Conservation (phyloP, 305 asterid species). For the Andrographis paniculata region DNA sequence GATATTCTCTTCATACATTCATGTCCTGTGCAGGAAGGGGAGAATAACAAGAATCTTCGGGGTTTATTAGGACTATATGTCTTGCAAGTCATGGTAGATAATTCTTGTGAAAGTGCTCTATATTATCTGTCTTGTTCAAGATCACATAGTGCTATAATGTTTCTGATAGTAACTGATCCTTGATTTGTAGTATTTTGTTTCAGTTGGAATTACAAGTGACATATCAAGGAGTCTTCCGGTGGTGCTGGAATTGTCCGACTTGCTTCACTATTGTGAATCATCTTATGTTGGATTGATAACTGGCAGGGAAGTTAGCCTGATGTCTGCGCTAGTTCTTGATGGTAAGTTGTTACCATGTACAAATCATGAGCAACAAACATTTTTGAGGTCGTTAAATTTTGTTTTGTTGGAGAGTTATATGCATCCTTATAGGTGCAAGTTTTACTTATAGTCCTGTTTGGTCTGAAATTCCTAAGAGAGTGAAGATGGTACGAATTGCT, state of each 20-base stretch:
- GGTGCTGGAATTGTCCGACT: conserved; percentile 51
- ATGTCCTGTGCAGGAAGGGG: conserved; percentile 43
- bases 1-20: conserved; percentile 15
- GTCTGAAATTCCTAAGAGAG: conserved; percentile 31
- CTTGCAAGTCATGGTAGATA: conserved; percentile 76
- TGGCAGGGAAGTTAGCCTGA: conserved; percentile 47
- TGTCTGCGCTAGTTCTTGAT: conserved; percentile 32
- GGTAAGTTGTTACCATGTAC: conserved; percentile 30
- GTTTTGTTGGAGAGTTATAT: conserved; percentile 9
- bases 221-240: conserved; percentile 33
- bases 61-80: conserved; percentile 73
- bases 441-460: conserved; percentile 10
- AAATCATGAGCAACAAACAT: conserved; percentile 10
- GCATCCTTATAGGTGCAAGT: conserved; percentile 10
- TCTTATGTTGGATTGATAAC: conserved; percentile 63
- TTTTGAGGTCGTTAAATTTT: conserved; percentile 8
- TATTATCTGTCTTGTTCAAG: conserved; percentile 18
- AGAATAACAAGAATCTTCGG: conserved; percentile 38
- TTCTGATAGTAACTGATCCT: conserved; percentile 19
- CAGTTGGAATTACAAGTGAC: conserved; percentile 38
- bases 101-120: conserved; percentile 30
- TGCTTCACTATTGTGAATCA: conserved; percentile 49
- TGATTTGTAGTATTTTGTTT: conserved; percentile 65
- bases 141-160: conserved; percentile 16
- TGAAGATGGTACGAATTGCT: conserved; percentile 46